Evolutionary conservation across 2,329 filamentous ascomycete genomes (phyloP), one percentile per base, ranked within the genome.

Genomic region (Trichoderma arundinaceum): DNA sequence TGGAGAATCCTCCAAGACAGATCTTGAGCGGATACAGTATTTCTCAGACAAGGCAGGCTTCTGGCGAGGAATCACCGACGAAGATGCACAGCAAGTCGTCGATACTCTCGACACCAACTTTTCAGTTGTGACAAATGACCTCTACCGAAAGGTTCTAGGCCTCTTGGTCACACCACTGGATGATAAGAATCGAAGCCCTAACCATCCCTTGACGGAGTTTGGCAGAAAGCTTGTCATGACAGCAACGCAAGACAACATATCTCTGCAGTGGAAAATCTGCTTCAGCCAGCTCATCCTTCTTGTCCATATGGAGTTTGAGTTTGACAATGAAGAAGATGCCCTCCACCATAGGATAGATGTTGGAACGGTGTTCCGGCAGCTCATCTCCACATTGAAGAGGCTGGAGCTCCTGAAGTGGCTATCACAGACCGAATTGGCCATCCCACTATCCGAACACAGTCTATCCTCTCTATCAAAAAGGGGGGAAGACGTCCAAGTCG

Each of bases 291-390:
- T 98, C 2, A 84, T 95, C 2, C 83, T 99, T 7, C 83, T 96
- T 15, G 85, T 95, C 9, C 93, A 97, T 76, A 90, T 98, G 83
- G 90, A 95, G 75, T 89, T 89, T 44, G 92, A 95, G 73, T 86
- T 92, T 61, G 90, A 94, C 66, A 86, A 88, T 69, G 88, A 90
- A 48, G 88, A 92, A 46, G 86, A 91, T 15, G 86, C 86, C 2
- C 81, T 88, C 39, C 84, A 86, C 69, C 78, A 82, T 44, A 79
- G 83, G 19, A 80, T 91, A 8, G 86, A 89, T 33, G 89, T 95
- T 66, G 87, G 90, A 57, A 79, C 81, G 1, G 86, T 94, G 41
- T 94, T 90, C 77, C 79, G 87, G 72, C 83, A 86, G 53, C 82
- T 97, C 6, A 81, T 95, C 39, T 80, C 83, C n/a, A 84, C 90